Percentiles rank a stretch among this genome's conserved stretches.
Evolutionary conservation across 345 rosid genomes (phyloP).

Genomic region (Aquilaria yunnanensis): DNA sequence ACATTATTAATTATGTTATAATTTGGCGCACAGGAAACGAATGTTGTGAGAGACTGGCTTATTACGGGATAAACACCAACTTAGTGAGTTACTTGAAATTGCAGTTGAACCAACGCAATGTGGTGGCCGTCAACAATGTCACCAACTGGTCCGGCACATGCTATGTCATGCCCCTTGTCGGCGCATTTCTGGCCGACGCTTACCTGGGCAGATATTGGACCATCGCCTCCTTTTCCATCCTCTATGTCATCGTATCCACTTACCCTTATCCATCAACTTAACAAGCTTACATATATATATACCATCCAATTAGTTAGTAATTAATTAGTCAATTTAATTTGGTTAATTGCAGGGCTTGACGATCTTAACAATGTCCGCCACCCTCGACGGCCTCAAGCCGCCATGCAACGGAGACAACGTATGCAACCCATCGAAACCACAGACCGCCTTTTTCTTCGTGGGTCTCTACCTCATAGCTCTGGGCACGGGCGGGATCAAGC

Average conservation of each 20-base stretch:
- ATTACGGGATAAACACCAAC: slow-evolving; percentile 38
- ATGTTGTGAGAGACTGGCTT: slow-evolving; percentile 37
- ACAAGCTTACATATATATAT: no score
- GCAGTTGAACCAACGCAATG: slow-evolving; percentile 28
- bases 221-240: slow-evolving; percentile 43
- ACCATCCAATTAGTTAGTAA: no score
- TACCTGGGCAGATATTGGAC: slow-evolving; percentile 64
- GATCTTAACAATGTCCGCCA: slow-evolving; percentile 41
- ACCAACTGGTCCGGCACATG: slow-evolving; percentile 60
- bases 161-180: slow-evolving; percentile 50
- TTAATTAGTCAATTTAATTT: no score
- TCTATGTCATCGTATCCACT: slow-evolving; percentile 34
- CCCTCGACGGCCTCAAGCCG: slow-evolving; percentile 41
- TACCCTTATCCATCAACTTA: no score
- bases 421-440: slow-evolving; percentile 29
- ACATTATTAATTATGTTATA: background rate
- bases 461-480: slow-evolving; percentile 44
- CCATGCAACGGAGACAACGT: slow-evolving; percentile 22
- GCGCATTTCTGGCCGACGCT: slow-evolving; percentile 57
- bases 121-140: slow-evolving; percentile 40
- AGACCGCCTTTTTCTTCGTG: slow-evolving; percentile 27
- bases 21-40: slow-evolving; percentile 25
- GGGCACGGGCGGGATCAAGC: slow-evolving; percentile 55
- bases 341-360: slow-evolving; percentile 39
- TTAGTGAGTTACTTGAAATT: slow-evolving; percentile 37